These are phyloP conservation scores for Lagerstroemia speciosa DNA, from an alignment of 345 rosid species.

Conservation along the genomic window DNA sequence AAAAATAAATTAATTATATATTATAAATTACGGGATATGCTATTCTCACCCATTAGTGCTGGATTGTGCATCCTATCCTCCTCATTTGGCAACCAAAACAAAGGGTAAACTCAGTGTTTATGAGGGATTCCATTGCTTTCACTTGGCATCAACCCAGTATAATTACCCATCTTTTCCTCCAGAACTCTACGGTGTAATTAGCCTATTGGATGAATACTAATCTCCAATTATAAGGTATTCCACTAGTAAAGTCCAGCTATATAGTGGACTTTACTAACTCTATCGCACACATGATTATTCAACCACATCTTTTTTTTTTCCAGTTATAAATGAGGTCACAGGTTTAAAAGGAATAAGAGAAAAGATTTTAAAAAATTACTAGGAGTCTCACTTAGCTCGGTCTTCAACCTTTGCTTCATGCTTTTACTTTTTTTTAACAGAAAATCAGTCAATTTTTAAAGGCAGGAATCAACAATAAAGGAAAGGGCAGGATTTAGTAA, in stretches of 20 bases:
- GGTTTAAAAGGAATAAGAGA: no score
- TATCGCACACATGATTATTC: no score
- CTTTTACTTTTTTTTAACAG: conserved; percentile 1
- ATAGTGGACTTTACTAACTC: background rate
- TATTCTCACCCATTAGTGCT: background rate
- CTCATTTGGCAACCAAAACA: background rate
- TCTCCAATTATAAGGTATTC: no score
- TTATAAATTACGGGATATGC: background rate
- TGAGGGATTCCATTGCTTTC: no score
- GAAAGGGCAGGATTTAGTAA: background rate
- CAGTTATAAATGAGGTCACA: no score
- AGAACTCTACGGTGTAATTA: no score
- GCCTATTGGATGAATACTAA: no score
- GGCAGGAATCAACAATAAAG: background rate
- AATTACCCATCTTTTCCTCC: no score
- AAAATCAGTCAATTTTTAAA: conserved; percentile 2
- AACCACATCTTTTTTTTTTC: no score
- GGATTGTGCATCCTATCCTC: background rate
- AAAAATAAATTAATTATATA: background rate
- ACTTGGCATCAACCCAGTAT: no score
- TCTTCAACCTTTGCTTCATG: background rate
- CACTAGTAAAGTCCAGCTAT: background rate
- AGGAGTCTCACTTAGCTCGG: no score
- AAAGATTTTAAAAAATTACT: no score
- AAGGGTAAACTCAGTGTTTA: background rate